Evolutionary conservation across 495 filamentous ascomycete species (phyloP), one percentile per base, ranked within the genome.

Genomic region (Aspergillus nanangensis): DNA sequence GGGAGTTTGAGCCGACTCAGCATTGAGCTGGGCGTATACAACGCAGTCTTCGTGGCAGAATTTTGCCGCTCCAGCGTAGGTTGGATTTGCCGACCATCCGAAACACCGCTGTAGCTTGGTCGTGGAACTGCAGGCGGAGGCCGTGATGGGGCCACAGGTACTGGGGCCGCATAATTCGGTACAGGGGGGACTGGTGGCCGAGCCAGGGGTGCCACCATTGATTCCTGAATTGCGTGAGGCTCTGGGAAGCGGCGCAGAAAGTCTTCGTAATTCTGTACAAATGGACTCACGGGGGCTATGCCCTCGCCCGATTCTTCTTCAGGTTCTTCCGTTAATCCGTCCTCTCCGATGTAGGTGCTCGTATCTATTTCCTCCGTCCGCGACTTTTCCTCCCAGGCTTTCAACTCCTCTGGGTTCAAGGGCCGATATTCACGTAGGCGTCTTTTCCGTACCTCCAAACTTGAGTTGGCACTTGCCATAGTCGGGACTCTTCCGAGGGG

Each of bases 111-210:
- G 48, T 96, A 95, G 60, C 85, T 95, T 21, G 83, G 83, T 23
- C 90, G 80, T 17, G 90, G 86, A 24, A 92, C 76, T 2, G 91
- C 84, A 41, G 93, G 94, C 4, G 88, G 76, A n/a, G 93, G 93
- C 15, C 88, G 78, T 21, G 63, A 72, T 3, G 70, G 67, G 14
- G 66, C 63, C n/a, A 70, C 52, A n/a, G 70, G 67, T 15, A 71
- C 45, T 19, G 74, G 48, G 38, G 69, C 46, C 31, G 68, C 63
- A 64, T 70, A 71, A 25, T 66, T 64, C 0, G 67, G 58, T 5
- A 48, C 35, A n/a, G 60, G 33, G 7, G 52, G 24, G 7, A 48
- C 36, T 18, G 53, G 34, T 38, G 61, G 56, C 18, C 46, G 60
- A 29, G 60, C 49, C 19, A 60, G 51, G 3, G 70, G 52, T n/a